Evolutionary conservation across 148 eudicot species (phyloP), one percentile per base, ranked within the genome.

Genomic region (Nepenthes mirabilis): DNA sequence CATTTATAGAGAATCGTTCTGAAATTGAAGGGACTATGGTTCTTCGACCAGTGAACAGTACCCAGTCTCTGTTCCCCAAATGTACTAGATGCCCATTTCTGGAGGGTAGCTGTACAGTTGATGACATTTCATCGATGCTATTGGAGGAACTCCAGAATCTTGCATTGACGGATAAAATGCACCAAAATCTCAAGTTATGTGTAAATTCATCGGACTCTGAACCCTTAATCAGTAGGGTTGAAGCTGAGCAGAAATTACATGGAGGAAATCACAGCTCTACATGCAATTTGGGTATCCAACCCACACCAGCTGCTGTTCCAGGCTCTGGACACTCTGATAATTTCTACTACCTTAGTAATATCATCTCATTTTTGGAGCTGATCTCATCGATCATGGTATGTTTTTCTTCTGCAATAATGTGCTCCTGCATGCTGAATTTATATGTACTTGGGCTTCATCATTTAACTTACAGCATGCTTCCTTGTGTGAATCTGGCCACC

Each of bases 51-150:
- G 49, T n/a, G 10, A 57, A 54, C 47, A 68, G 23, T 50, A 51
- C 36, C 43, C 50, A 14, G 36, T 61, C 34, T 59, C 67, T 55
- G 60, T 74, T 75, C 53, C 66, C 75, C 57, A 57, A 68, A 14
- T 84, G 86, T 73, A 69, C 50, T 47, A 64, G 64, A 52, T 93
- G 98, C 67, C 95, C 96, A 12, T 88, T 85, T 69, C 76, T 79
- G 1, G 75, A 60, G 54, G 75, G 74, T 65, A 77, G 73, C 47
- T 45, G 73, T 56, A 69, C 87, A 57, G 32, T 80, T 65, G 84
- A 88, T 53, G 74, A 14, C 65, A 79, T 76, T 69, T 72, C 72
- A 33, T 65, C 74, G 5, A 14, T 79, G 68, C 73, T 93, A 6
- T 55, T 86, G 57, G 74, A 74, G 47, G 82, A 80, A 36, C 70